A percentile compares a stretch with the other conserved stretches of the same genome.
These are phyloP conservation scores for Neofusicoccum cordaticola DNA, from an alignment of 2,329 filamentous ascomycete genomes.

Conservation along the genomic window DNA sequence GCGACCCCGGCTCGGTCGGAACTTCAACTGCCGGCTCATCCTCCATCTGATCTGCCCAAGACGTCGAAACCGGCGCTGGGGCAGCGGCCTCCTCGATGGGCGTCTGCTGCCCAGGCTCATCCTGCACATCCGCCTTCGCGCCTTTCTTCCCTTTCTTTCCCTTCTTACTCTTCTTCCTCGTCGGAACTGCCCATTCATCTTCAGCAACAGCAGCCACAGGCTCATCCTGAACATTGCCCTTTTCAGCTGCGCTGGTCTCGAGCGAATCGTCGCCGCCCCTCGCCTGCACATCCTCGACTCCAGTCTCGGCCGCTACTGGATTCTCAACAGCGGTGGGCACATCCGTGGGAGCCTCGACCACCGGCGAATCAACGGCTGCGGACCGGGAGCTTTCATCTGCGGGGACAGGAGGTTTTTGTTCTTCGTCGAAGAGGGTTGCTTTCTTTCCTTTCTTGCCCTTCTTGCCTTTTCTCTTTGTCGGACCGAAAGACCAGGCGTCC, in stretches of 20 bases:
- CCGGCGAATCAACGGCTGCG: constrained; percentile 28
- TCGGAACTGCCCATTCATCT: constrained; percentile 32
- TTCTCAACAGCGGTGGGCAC: constrained; percentile 24
- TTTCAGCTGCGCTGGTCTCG: neutral
- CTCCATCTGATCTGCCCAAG: constrained; percentile 12
- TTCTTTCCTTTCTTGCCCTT: constrained; percentile 27
- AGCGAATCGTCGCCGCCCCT: neutral
- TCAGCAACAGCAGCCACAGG: neutral
- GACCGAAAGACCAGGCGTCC: neutral
- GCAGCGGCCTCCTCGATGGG: neutral
- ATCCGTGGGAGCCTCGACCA: constrained; percentile 29
- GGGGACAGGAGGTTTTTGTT: neutral
- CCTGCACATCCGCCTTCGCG: neutral
- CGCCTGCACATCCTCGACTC: neutral
- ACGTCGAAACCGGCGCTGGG: neutral
- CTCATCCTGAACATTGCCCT: neutral
- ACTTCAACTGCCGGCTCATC: neutral
- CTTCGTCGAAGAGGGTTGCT: constrained; percentile 13
- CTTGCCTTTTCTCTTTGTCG: constrained; percentile 19
- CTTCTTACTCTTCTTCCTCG: constrained; percentile 50
- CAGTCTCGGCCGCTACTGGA: constrained; percentile 26
- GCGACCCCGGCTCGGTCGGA: neutral
- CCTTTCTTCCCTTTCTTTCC: constrained; percentile 30
- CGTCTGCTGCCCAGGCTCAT: constrained; percentile 16
- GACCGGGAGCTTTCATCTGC: constrained; percentile 20